Conservation (phyloP, 805 yeast species). For the Saitoella complicata region DNA sequence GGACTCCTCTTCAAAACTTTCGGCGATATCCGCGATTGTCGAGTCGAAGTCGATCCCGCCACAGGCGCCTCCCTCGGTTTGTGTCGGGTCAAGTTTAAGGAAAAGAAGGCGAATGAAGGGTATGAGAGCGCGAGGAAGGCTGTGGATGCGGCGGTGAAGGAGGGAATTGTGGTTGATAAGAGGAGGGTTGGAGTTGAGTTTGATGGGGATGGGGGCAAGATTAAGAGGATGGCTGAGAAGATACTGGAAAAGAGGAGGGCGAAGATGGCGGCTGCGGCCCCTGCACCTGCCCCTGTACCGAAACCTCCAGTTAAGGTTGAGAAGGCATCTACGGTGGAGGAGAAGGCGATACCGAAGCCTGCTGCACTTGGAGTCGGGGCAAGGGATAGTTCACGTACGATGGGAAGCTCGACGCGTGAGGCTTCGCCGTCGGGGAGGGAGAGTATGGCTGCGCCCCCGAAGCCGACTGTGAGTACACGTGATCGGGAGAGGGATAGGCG, state of each 20-base stretch:
- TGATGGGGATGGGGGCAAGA: conserved; percentile 21
- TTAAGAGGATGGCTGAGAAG: conserved; percentile 7
- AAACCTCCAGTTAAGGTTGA: background rate
- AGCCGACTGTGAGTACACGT: too few relatives aligned
- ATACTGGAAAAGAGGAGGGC: conserved; percentile 8
- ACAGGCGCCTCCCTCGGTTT: conserved; percentile 70
- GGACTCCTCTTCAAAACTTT: conserved; percentile 41
- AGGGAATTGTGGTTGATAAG: conserved; percentile 33
- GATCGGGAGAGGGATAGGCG: too few relatives aligned
- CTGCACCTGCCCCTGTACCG: background rate
- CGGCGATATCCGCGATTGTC: conserved; percentile 48
- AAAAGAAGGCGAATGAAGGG: conserved; percentile 19
- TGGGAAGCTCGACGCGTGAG: background rate
- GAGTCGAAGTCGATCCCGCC: conserved; percentile 48
- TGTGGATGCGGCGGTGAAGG: conserved; percentile 23
- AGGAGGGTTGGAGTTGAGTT: conserved; percentile 26
- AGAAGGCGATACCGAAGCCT: background rate
- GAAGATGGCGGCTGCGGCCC: background rate
- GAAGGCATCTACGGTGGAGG: too few relatives aligned
- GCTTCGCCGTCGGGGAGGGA: too few relatives aligned
- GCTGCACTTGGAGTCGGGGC: background rate
- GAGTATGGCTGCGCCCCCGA: too few relatives aligned
- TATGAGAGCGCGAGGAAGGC: conserved; percentile 33
- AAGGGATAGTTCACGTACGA: background rate
- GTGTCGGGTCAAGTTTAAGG: conserved; percentile 36